Evolutionary conservation across 2,329 filamentous ascomycete genomes (phyloP), one percentile per base, ranked within the genome.

Genomic region (Cyclaneusma minus): DNA sequence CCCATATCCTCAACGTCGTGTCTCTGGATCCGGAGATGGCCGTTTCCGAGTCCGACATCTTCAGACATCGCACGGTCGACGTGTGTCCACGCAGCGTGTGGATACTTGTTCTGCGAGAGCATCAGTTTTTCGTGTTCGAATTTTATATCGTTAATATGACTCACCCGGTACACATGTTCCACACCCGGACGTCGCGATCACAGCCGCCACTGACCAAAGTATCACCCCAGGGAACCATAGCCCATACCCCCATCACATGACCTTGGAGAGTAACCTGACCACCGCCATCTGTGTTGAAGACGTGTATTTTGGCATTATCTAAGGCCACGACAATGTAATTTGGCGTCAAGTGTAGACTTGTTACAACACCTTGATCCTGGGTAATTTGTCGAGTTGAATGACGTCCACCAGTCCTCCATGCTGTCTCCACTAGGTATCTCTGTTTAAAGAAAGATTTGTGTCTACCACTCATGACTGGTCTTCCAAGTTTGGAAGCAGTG

Each of bases 241-340:
- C 89, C 89, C 89, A 98, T 12, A 98, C 89, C 21, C 89, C 89
- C 89, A 98, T 98, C 22, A 95, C 81, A 55, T 98, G 89, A 7
- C 89, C 89, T 45, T 89, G 78, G 15, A 98, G 58, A 3, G 83
- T 93, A 48, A 84, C 82, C 41, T 92, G 74, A 36, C 83, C 73
- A 40, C 84, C 75, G 17, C 89, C 89, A 38, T 89, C 72, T 1
- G 83, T 85, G 49, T 95, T 82, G 47, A 95, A 98, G 14, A 98
- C 85, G 51, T 98, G 89, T 23, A 98, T 98, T 58, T 91, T 92
- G 19, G 89, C 87, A 52, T 95, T 98, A 58, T 98, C 89, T 35
- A 98, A 66, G 25, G 89, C 89, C 36, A 95, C 84, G 24, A 98
- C 84, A 43, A 98, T 95, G 54, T 95, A 95, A 49, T 92, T 92